A percentile compares a stretch with the other conserved stretches of the same genome.
Conservation (phyloP, 192 early-diverging fungal genomes). For the Coemansia sp. region DNA sequence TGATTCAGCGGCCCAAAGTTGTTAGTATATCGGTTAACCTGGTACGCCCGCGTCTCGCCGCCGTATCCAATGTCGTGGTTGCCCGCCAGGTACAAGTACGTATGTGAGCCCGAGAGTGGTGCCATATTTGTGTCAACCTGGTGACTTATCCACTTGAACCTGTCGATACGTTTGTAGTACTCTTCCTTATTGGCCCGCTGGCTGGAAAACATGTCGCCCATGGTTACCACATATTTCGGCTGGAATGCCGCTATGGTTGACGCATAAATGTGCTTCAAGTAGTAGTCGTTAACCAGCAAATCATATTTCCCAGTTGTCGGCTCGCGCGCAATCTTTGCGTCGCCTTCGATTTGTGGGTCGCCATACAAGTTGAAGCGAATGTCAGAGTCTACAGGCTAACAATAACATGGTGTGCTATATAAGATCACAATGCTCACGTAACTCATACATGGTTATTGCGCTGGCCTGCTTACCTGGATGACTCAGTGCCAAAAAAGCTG, state of each 20-base stretch:
- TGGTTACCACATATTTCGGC: constrained; percentile 58
- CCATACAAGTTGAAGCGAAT: constrained; percentile 61
- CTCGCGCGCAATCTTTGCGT: constrained; percentile 59
- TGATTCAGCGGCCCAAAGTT: constrained; percentile 61
- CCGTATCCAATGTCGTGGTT: constrained; percentile 73
- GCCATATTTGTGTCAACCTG: constrained; percentile 17
- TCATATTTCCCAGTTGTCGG: constrained; percentile 57
- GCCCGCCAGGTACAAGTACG: constrained; percentile 57
- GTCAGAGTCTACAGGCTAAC: constrained; percentile 26
- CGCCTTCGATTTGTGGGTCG: constrained; percentile 70
- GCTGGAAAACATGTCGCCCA: constrained; percentile 69
- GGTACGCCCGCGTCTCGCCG: constrained; percentile 54
- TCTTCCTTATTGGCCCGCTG: constrained; percentile 61
- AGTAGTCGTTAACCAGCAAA: constrained; percentile 60
- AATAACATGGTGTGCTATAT: neutral
- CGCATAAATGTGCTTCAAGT: constrained; percentile 58
- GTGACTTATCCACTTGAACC: constrained; percentile 60
- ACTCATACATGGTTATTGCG: neutral
- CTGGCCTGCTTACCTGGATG: constrained; percentile 22
- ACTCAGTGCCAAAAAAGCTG: constrained; percentile 13
- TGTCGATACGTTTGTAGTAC: constrained; percentile 56
- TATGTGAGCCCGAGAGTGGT: constrained; percentile 1
- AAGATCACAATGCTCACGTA: neutral
- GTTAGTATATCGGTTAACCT: constrained; percentile 55
- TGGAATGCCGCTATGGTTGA: constrained; percentile 50